Conservation (phyloP, 2,329 filamentous ascomycete species). For the Pyricularia pennisetigena region DNA sequence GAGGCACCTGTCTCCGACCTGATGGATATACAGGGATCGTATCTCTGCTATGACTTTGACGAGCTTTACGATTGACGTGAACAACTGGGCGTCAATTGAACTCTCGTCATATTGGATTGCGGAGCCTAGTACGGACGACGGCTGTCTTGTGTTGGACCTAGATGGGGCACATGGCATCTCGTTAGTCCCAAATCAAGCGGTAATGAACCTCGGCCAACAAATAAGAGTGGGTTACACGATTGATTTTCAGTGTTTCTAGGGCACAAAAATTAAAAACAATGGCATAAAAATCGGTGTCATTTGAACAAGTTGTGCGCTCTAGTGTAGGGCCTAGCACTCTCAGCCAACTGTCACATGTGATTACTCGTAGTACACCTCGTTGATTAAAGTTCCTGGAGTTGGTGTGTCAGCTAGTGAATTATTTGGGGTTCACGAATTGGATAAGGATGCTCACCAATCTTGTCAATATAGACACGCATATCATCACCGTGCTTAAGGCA, state of each 20-base stretch:
- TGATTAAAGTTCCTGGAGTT: slow-evolving; percentile 19
- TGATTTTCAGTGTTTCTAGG: not conserved
- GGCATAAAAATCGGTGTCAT: not conserved
- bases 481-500: slow-evolving; percentile 12
- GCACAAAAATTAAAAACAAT: not conserved
- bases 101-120: no score
- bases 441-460: slow-evolving; percentile 16
- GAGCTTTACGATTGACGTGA: not conserved
- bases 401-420: not conserved
- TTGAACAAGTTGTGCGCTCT: not conserved
- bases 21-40: slow-evolving; percentile 11
- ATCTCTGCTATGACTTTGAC: slow-evolving; percentile 10
- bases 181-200: not conserved
- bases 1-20: slow-evolving; percentile 7
- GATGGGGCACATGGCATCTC: not conserved
- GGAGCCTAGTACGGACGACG: not conserved
- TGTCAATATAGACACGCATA: slow-evolving; percentile 25
- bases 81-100: not conserved
- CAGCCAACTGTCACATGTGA: not conserved
- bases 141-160: not conserved
- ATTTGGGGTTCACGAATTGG: not conserved
- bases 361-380: slow-evolving; percentile 25
- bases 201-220: not conserved
- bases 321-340: not conserved
- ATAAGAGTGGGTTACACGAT: not conserved